Evolutionary conservation across 768 basidiomycete genomes (phyloP).

Genomic region (Russula griseocarnosa): DNA sequence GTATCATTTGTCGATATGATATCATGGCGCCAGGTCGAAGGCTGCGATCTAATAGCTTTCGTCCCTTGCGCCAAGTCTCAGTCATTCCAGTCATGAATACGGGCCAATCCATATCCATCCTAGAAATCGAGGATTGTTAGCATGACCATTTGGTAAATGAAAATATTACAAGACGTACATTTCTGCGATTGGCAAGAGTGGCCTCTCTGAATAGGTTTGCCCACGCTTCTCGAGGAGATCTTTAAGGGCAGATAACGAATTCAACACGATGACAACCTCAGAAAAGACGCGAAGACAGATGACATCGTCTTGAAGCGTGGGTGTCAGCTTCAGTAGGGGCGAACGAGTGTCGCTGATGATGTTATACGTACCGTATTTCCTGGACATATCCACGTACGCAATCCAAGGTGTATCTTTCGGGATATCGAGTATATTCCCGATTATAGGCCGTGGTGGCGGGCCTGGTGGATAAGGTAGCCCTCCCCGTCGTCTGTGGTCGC

Average conservation of each 20-base stretch:
- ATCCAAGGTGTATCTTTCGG: background rate
- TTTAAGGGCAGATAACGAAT: background rate
- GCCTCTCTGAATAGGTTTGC: slow-evolving; percentile 25
- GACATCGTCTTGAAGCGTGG: background rate
- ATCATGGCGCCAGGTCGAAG: slow-evolving; percentile 8
- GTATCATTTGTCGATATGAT: background rate
- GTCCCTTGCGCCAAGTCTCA: slow-evolving; percentile 1
- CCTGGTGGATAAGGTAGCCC: background rate
- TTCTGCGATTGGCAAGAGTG: background rate
- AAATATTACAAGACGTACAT: slow-evolving; percentile 3
- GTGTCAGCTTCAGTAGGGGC: background rate
- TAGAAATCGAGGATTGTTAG: background rate
- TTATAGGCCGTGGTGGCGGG: background rate
- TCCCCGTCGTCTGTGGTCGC: background rate
- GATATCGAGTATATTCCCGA: background rate
- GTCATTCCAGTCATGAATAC: background rate
- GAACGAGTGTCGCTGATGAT: background rate
- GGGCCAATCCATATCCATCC: background rate
- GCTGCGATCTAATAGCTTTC: slow-evolving; percentile 15
- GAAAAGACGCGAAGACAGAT: slow-evolving; percentile 6
- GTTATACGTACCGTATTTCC: background rate
- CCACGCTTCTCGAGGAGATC: slow-evolving; percentile 10
- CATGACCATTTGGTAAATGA: background rate
- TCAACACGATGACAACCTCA: background rate
- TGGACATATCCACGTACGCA: slow-evolving; percentile 2